phyloP scores from a whole-genome alignment of 2,329 filamentous ascomycete species.

The Lojkania enalia region DNA sequence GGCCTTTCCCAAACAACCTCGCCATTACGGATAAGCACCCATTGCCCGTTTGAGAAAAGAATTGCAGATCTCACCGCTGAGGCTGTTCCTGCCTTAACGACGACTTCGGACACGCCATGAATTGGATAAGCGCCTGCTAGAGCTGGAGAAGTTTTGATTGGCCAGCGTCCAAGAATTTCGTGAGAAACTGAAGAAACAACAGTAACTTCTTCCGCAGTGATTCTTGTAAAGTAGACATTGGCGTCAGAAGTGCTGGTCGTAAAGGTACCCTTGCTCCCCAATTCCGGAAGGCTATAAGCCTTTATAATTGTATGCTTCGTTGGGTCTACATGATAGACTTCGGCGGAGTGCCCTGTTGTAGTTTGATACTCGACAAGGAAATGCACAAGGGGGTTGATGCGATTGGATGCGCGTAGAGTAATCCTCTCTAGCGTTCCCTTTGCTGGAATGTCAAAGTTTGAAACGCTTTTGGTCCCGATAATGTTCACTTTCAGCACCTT shows the following conservation, averaged over 20 bases:
- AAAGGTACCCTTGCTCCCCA: conserved; percentile 73
- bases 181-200: conserved; percentile 78
- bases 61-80: conserved; percentile 80
- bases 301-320: conserved; percentile 71
- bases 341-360: conserved; percentile 71
- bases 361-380: conserved; percentile 84
- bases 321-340: conserved; percentile 81
- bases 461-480: conserved; percentile 55
- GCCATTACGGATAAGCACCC: conserved; percentile 82
- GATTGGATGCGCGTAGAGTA: conserved; percentile 72
- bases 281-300: conserved; percentile 75
- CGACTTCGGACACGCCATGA: conserved; percentile 79
- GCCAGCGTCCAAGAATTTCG: conserved; percentile 75
- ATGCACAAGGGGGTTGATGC: conserved; percentile 72
- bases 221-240: conserved; percentile 86
- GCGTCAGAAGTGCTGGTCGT: conserved; percentile 75
- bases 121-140: conserved; percentile 50
- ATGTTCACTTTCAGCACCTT: conserved; percentile 72
- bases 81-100: conserved; percentile 67
- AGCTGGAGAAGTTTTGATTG: conserved; percentile 52
- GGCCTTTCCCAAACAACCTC: conserved; percentile 77
- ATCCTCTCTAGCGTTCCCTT: conserved; percentile 54
- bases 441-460: conserved; percentile 49
- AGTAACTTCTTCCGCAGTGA: conserved; percentile 73
- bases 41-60: conserved; percentile 68